A percentile compares a stretch with the other conserved stretches of the same genome.
Conservation (phyloP, 2,329 filamentous ascomycete species). For the Diaporthe ilicicola region DNA sequence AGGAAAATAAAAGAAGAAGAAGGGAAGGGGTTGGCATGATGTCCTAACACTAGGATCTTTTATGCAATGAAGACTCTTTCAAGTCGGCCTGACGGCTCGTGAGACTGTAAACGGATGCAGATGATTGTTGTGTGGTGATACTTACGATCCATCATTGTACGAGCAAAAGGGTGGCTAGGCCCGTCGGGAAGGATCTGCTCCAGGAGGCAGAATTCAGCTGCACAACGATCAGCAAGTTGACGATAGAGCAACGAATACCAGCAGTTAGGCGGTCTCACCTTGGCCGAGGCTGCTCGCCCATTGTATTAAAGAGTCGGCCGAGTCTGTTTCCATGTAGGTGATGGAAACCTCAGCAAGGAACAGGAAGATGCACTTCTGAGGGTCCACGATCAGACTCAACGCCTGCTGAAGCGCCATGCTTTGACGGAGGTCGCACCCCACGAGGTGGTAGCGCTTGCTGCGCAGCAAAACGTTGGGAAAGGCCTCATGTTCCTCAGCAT, state of each 20-base stretch:
- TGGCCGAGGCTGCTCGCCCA: slow-evolving; percentile 79
- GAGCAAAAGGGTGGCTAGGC: slow-evolving; percentile 80
- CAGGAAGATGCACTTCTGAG: slow-evolving; percentile 70
- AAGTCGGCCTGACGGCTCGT: no score
- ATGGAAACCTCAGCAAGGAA: slow-evolving; percentile 92
- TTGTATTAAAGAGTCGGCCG: slow-evolving; percentile 76
- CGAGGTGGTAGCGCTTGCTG: slow-evolving; percentile 77
- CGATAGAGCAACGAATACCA: not conserved
- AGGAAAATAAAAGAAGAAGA: no score
- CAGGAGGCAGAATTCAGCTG: slow-evolving; percentile 83
- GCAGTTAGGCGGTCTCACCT: slow-evolving; percentile 53
- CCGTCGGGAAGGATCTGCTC: slow-evolving; percentile 88
- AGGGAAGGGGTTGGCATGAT: not conserved
- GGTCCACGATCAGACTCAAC: slow-evolving; percentile 65
- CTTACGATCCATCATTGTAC: slow-evolving; percentile 76
- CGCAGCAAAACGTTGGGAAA: slow-evolving; percentile 58
- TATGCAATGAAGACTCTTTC: not conserved
- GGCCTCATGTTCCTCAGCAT: slow-evolving; percentile 49
- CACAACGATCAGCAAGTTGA: slow-evolving; percentile 36
- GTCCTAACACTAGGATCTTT: not conserved
- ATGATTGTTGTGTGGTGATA: not conserved
- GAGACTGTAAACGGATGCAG: not conserved
- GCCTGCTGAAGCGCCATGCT: slow-evolving; percentile 66
- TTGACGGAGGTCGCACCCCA: slow-evolving; percentile 83
- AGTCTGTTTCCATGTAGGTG: slow-evolving; percentile 83